Evolutionary conservation across 225 moss, liverwort and hornwort species (phyloP).

Genomic region (Sphagnum tenellum): DNA sequence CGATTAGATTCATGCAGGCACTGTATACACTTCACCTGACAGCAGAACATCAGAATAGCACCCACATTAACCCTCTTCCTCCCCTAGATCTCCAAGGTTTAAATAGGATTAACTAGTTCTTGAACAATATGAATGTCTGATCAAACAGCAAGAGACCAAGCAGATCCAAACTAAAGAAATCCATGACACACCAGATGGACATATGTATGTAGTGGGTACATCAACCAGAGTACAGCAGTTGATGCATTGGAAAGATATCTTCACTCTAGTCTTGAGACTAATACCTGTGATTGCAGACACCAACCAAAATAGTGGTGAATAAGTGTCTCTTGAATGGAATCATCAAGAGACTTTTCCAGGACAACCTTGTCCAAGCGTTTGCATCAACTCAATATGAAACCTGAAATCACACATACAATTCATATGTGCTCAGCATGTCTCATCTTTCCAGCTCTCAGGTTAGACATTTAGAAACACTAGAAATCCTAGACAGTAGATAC

Average conservation of each 20-base stretch:
- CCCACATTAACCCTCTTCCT: conserved; percentile 16
- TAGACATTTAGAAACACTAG: too few relatives aligned
- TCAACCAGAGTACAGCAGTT: too few relatives aligned
- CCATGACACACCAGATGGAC: too few relatives aligned
- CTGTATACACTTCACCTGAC: conserved; percentile 91
- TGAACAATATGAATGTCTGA: too few relatives aligned
- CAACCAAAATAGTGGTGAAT: conserved; percentile 88
- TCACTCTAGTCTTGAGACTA: background rate
- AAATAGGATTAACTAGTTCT: too few relatives aligned
- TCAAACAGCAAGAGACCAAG: too few relatives aligned
- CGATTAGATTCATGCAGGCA: conserved; percentile 88
- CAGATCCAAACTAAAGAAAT: too few relatives aligned
- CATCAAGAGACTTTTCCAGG: conserved; percentile 62
- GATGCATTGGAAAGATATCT: background rate
- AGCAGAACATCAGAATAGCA: conserved; percentile 19
- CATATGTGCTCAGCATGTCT: too few relatives aligned
- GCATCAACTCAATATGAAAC: conserved; percentile 81
- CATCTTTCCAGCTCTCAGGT: too few relatives aligned
- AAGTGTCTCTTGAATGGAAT: conserved; percentile 67
- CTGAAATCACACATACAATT: conserved; percentile 11
- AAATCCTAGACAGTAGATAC: too few relatives aligned
- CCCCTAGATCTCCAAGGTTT: too few relatives aligned
- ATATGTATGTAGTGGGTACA: too few relatives aligned
- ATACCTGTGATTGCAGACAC: conserved; percentile 81
- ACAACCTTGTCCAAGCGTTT: conserved; percentile 74